Evolutionary conservation across 2,329 filamentous ascomycete genomes (phyloP).

Genomic region (Rutstroemia sp.): DNA sequence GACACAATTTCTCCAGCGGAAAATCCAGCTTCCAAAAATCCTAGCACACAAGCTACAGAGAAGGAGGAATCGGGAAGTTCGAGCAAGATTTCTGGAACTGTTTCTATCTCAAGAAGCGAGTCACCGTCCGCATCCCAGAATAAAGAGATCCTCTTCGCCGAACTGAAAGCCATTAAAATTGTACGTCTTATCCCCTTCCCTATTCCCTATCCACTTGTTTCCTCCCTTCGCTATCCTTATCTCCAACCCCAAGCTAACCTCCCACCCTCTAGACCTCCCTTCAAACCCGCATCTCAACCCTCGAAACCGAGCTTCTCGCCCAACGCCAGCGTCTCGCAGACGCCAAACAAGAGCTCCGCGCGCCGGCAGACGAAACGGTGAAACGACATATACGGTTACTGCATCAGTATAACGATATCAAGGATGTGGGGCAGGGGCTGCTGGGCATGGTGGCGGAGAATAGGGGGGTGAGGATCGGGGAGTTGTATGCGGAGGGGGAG

Average conservation of each 20-base stretch:
- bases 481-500: constrained; percentile 29
- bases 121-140: constrained; percentile 5
- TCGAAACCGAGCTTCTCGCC: constrained; percentile 31
- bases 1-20: neutral
- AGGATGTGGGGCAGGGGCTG: constrained; percentile 58
- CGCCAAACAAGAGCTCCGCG: constrained; percentile 28
- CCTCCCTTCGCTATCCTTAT: too few species aligned
- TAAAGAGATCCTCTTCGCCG: constrained; percentile 22
- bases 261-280: constrained; percentile 23
- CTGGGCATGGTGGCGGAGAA: constrained; percentile 61
- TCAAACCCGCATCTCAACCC: constrained; percentile 38
- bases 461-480: constrained; percentile 39
- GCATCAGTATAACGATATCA: constrained; percentile 65
- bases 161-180: constrained; percentile 27
- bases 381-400: constrained; percentile 57
- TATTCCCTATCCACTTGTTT: neutral
- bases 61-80: neutral
- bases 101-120: neutral
- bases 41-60: neutral
- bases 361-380: constrained; percentile 40
- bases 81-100: neutral
- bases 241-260: constrained; percentile 30
- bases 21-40: neutral
- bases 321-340: constrained; percentile 32
- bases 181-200: constrained; percentile 8